Conservation (phyloP, 2,329 filamentous ascomycete genomes). For the Cercospora sp. region DNA sequence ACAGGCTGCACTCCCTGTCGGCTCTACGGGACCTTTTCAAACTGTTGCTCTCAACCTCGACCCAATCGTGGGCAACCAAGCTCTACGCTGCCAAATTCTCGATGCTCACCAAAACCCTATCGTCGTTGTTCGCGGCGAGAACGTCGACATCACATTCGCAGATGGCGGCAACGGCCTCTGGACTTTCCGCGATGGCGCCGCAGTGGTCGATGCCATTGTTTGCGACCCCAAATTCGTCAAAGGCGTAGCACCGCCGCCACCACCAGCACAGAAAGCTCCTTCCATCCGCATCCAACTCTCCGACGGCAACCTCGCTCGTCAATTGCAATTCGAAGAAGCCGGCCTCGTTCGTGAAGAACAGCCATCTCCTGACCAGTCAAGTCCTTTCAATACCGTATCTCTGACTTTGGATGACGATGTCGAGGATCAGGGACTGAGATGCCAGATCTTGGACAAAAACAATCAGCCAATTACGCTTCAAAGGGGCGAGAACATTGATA, state of each 20-base stretch:
- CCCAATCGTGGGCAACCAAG: conserved; percentile 12
- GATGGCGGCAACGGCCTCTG: conserved; percentile 20
- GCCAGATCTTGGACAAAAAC: conserved; percentile 18
- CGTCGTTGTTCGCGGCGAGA: conserved; percentile 16
- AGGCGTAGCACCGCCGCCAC: neutral
- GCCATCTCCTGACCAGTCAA: conserved; percentile 9
- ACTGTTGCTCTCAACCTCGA: conserved; percentile 21
- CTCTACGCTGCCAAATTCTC: conserved; percentile 24
- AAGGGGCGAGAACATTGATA: conserved; percentile 18
- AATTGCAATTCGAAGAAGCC: conserved; percentile 12
- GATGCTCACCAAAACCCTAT: conserved; percentile 18
- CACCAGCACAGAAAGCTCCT: neutral
- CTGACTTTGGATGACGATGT: conserved; percentile 16
- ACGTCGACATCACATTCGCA: conserved; percentile 19
- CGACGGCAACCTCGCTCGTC: conserved; percentile 21
- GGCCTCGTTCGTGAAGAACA: conserved; percentile 16
- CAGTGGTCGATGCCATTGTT: conserved; percentile 13
- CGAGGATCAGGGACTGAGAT: conserved; percentile 18
- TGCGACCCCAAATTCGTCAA: conserved; percentile 22
- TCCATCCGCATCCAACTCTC: conserved; percentile 18
- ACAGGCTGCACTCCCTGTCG: conserved; percentile 11
- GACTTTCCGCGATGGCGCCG: conserved; percentile 18
- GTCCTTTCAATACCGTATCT: conserved; percentile 16
- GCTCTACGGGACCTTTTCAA: conserved; percentile 17
- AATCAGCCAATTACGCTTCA: conserved; percentile 13